Evolutionary conservation across 2,329 filamentous ascomycete genomes (phyloP).

Genomic region (Biscogniauxia marginata): DNA sequence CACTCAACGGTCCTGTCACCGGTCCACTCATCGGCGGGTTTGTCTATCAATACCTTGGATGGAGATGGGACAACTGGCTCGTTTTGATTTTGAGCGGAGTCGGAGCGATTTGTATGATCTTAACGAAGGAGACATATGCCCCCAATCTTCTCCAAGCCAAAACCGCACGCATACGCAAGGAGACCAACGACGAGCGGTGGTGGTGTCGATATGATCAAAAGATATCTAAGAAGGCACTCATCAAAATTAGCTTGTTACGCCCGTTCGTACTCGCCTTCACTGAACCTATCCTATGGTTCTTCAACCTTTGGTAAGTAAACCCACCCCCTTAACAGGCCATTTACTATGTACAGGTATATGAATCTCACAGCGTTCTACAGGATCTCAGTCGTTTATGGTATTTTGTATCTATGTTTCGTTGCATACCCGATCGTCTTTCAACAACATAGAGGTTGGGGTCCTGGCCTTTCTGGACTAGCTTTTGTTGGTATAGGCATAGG

Average conservation of each 20-base stretch:
- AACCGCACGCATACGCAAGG: conserved; percentile 61
- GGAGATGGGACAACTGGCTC: conserved; percentile 87
- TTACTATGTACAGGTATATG: not conserved
- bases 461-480: conserved; percentile 71
- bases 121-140: conserved; percentile 73
- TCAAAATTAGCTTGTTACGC: conserved; percentile 73
- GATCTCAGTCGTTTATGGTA: conserved; percentile 81
- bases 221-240: conserved; percentile 59
- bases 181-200: conserved; percentile 69
- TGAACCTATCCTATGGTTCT: conserved; percentile 77
- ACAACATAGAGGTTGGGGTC: conserved; percentile 71
- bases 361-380: conserved; percentile 36
- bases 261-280: conserved; percentile 76
- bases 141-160: conserved; percentile 68
- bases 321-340: not conserved
- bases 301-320: conserved; percentile 59
- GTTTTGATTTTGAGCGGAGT: conserved; percentile 69
- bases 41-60: conserved; percentile 72
- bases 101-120: conserved; percentile 56
- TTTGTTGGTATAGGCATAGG: conserved; percentile 72
- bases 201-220: conserved; percentile 80
- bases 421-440: conserved; percentile 85
- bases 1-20: conserved; percentile 65
- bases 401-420: conserved; percentile 87
- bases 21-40: conserved; percentile 80